These are phyloP conservation scores for Neofusicoccum ribis DNA, from an alignment of 2,329 filamentous ascomycete genomes.

Conservation along the genomic window DNA sequence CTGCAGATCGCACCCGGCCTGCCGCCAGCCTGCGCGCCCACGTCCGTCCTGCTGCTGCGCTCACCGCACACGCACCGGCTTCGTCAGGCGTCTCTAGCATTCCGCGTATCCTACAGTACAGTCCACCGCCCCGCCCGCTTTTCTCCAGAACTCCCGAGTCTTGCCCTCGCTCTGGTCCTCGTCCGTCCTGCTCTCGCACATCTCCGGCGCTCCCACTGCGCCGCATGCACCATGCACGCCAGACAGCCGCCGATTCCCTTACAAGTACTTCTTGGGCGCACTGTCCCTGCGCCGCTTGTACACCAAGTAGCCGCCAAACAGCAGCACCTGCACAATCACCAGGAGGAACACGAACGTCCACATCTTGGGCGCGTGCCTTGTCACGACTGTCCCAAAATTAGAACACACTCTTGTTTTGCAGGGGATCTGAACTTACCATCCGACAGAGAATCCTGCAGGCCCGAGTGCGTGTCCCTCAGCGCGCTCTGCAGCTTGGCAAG, in stretches of 20 bases:
- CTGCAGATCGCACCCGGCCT: background rate
- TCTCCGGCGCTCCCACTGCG: background rate
- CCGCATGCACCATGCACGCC: background rate
- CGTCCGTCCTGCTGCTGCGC: background rate
- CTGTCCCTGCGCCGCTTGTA: slow-evolving; percentile 78
- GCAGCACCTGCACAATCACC: slow-evolving; percentile 70
- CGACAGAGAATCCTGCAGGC: slow-evolving; percentile 40
- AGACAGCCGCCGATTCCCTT: background rate
- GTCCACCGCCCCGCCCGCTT: background rate
- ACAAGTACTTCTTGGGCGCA: slow-evolving; percentile 91
- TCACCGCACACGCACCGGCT: background rate
- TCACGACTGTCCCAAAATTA: slow-evolving; percentile 46
- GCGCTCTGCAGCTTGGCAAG: slow-evolving; percentile 56
- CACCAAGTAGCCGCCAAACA: slow-evolving; percentile 67
- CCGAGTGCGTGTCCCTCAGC: slow-evolving; percentile 55
- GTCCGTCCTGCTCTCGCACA: background rate
- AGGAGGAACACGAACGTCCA: slow-evolving; percentile 68
- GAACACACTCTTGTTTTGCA: slow-evolving; percentile 51
- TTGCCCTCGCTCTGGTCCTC: background rate
- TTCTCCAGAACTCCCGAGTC: background rate
- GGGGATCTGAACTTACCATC: slow-evolving; percentile 31
- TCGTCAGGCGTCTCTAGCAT: slow-evolving; percentile 3
- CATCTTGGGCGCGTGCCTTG: slow-evolving; percentile 57
- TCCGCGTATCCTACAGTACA: background rate
- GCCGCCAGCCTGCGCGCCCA: background rate